Percentiles rank a stretch among this genome's conserved stretches.
These are phyloP conservation scores for Solanum clarkiae DNA, from an alignment of 257 asterid genomes.

Conservation along the genomic window DNA sequence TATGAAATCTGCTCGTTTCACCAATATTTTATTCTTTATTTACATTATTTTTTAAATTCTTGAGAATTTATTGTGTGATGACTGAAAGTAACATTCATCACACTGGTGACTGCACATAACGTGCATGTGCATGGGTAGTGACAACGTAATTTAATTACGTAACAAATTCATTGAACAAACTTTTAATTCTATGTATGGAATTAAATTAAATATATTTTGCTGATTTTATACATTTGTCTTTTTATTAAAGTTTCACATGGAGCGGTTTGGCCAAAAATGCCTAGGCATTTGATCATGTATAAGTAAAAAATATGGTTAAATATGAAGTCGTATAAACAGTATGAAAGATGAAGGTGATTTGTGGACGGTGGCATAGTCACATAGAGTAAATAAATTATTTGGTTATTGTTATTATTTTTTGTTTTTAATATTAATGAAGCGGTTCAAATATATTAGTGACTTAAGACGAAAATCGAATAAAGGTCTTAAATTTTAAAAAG, in stretches of 20 bases:
- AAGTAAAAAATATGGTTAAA: too few relatives aligned
- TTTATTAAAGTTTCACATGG: neutral
- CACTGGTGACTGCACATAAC: neutral
- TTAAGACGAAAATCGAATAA: too few relatives aligned
- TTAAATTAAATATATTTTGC: neutral
- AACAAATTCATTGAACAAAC: neutral
- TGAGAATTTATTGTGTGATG: neutral
- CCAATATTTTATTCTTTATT: neutral
- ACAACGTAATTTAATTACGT: neutral
- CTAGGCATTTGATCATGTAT: neutral
- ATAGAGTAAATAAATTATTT: too few relatives aligned
- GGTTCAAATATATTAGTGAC: too few relatives aligned
- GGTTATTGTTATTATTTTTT: too few relatives aligned
- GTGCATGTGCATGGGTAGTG: constrained; percentile 1
- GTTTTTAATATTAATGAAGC: too few relatives aligned
- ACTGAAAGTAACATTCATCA: neutral
- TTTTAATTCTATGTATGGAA: neutral
- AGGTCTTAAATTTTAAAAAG: too few relatives aligned
- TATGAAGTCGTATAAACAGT: neutral
- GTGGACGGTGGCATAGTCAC: neutral
- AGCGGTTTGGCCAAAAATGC: neutral
- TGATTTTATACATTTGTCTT: neutral
- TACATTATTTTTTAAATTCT: neutral
- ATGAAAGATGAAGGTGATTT: neutral
- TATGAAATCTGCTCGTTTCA: too few relatives aligned